A percentile compares a stretch with the other conserved stretches of the same genome.
Evolutionary conservation across 2,329 filamentous ascomycete species (phyloP).

Genomic region (Periconia digitata): DNA sequence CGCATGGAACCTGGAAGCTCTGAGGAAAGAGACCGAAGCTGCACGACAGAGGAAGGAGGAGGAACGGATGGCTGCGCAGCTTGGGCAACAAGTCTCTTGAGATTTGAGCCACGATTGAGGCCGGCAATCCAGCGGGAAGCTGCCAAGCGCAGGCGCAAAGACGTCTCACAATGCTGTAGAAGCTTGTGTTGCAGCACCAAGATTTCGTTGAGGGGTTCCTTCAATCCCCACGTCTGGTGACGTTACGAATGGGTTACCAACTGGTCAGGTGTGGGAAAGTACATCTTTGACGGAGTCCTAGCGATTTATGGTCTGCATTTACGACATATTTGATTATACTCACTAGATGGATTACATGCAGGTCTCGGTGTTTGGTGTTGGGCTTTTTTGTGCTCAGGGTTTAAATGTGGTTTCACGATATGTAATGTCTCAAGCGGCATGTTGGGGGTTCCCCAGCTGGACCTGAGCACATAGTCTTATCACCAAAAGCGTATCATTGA

Average conservation of each 20-base stretch:
- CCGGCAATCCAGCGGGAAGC: not conserved
- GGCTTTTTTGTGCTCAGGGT: not conserved
- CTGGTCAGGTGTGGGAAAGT: not conserved
- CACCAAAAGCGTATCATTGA: not conserved
- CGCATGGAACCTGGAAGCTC: slow-evolving; percentile 77
- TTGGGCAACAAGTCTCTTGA: slow-evolving; percentile 24
- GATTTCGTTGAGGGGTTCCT: too few relatives aligned
- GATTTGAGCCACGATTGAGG: not conserved
- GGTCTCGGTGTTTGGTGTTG: not conserved
- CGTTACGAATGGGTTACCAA: not conserved
- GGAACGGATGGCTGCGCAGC: slow-evolving; percentile 55
- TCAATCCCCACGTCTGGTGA: too few relatives aligned
- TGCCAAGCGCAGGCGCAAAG: slow-evolving; percentile 8
- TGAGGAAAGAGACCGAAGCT: slow-evolving; percentile 83
- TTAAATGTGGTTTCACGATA: not conserved
- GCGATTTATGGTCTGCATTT: not conserved
- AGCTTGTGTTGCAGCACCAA: slow-evolving; percentile 29
- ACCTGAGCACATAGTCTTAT: not conserved
- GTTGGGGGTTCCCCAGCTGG: not conserved
- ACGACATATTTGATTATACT: not conserved
- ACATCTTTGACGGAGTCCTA: not conserved
- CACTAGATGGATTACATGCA: not conserved
- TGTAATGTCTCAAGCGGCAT: not conserved
- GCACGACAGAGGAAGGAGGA: slow-evolving; percentile 75
- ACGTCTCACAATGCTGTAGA: slow-evolving; percentile 36